These are phyloP conservation scores for Psilocybe cubensis DNA, from an alignment of 768 basidiomycete species.

Conservation along the genomic window DNA sequence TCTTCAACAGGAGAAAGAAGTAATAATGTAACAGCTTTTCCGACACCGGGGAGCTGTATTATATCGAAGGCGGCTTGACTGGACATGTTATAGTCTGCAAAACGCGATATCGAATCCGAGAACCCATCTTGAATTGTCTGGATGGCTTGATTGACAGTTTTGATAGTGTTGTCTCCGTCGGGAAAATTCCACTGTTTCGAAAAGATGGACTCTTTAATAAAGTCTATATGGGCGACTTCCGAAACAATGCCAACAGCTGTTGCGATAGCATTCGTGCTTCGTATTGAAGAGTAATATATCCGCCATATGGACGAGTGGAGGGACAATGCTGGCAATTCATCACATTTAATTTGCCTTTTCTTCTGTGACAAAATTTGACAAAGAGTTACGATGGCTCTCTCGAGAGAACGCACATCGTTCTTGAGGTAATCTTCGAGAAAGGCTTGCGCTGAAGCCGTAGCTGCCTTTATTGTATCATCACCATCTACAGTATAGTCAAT, in stretches of 20 bases:
- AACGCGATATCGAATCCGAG: conserved; percentile 59
- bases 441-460: conserved; percentile 36
- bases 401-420: conserved; percentile 34
- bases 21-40: conserved; percentile 62
- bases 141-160: conserved; percentile 66
- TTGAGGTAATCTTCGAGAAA: conserved; percentile 36
- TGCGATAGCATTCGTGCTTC: conserved; percentile 56
- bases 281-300: conserved; percentile 61
- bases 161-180: conserved; percentile 39
- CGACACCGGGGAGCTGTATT: conserved; percentile 57
- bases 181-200: conserved; percentile 31
- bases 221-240: conserved; percentile 67
- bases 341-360: conserved; percentile 14
- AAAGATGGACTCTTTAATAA: conserved; percentile 57
- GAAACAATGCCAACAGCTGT: conserved; percentile 62
- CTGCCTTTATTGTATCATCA: conserved; percentile 33
- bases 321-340: conserved; percentile 35
- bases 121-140: conserved; percentile 63
- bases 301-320: conserved; percentile 72
- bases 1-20: conserved; percentile 84
- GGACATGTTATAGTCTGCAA: conserved; percentile 64
- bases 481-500: conserved; percentile 41
- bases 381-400: conserved; percentile 31
- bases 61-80: conserved; percentile 55
- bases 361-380: conserved; percentile 33